Evolutionary conservation across 305 asterid species (phyloP).

Genomic region (Striga hermonthica): DNA sequence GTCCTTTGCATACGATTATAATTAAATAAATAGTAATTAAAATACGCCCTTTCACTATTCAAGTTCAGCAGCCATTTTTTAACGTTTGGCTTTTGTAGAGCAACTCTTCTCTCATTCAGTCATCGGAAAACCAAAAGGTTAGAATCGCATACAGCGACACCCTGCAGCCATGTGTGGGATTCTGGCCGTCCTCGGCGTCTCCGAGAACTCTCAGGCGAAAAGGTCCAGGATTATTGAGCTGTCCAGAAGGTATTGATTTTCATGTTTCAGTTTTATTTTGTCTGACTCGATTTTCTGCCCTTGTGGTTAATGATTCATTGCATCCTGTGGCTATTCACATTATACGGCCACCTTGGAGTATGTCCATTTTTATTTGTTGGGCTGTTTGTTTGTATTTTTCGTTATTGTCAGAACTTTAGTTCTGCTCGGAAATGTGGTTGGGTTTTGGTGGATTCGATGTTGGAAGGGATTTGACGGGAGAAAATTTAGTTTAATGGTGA

Average conservation of each 20-base stretch:
- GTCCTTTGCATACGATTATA: not conserved
- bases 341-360: not conserved
- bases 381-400: not conserved
- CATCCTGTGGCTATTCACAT: slow-evolving; percentile 20
- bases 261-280: not conserved
- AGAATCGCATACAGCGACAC: slow-evolving; percentile 16
- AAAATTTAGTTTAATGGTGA: not conserved
- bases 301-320: slow-evolving; percentile 3
- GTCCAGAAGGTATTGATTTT: slow-evolving; percentile 64
- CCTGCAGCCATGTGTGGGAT: slow-evolving; percentile 88
- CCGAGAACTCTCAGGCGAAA: slow-evolving; percentile 70
- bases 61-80: slow-evolving; percentile 30
- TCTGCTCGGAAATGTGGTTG: too few species aligned
- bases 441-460: slow-evolving; percentile 13
- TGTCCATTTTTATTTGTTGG: not conserved
- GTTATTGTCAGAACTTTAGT: too few species aligned
- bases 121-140: slow-evolving; percentile 4
- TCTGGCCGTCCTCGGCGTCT: slow-evolving; percentile 92
- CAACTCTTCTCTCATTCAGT: slow-evolving; percentile 14
- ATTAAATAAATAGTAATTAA: too few species aligned
- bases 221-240: slow-evolving; percentile 90
- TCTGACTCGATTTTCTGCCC: slow-evolving; percentile 5
- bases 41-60: not conserved
- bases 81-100: slow-evolving; percentile 28
- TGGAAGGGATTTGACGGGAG: slow-evolving; percentile 5